These are phyloP conservation scores for Colletotrichum sp. DNA, from an alignment of 2,329 filamentous ascomycete species.

Conservation along the genomic window DNA sequence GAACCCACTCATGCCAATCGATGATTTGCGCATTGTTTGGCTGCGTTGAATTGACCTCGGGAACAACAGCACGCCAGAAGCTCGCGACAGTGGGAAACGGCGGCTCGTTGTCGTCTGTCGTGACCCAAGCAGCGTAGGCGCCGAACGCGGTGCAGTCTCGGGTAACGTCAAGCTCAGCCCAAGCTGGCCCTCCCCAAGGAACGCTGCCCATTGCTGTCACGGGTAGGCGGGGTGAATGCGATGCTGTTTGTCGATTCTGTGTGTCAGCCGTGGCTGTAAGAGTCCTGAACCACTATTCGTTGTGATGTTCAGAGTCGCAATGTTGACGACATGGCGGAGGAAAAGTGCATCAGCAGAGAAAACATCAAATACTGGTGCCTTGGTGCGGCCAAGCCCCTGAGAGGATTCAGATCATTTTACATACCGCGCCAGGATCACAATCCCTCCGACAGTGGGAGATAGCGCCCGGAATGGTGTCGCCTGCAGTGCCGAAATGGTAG, in stretches of 20 bases:
- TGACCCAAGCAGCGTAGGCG: conserved; percentile 11
- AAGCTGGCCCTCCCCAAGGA: neutral
- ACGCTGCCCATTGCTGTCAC: neutral
- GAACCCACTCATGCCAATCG: conserved; percentile 17
- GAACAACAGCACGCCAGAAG: conserved; percentile 8
- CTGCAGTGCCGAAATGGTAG: neutral
- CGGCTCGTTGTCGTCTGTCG: neutral
- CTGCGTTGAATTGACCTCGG: neutral
- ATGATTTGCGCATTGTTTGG: neutral
- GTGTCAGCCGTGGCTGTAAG: neutral
- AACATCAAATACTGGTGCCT: neutral
- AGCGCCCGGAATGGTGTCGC: neutral
- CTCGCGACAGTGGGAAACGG: neutral
- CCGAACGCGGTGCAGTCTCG: conserved; percentile 1
- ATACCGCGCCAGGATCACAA: neutral
- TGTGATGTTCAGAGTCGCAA: neutral
- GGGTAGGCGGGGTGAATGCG: no score
- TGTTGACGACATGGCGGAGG: no score
- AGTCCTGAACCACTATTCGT: neutral
- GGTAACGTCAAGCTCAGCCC: neutral
- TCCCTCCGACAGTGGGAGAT: neutral
- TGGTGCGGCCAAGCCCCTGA: neutral
- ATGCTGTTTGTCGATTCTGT: neutral
- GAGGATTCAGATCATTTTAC: neutral
- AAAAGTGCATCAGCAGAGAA: neutral